Evolutionary conservation across 2,329 filamentous ascomycete genomes (phyloP).

Genomic region (Colletotrichum sp.): DNA sequence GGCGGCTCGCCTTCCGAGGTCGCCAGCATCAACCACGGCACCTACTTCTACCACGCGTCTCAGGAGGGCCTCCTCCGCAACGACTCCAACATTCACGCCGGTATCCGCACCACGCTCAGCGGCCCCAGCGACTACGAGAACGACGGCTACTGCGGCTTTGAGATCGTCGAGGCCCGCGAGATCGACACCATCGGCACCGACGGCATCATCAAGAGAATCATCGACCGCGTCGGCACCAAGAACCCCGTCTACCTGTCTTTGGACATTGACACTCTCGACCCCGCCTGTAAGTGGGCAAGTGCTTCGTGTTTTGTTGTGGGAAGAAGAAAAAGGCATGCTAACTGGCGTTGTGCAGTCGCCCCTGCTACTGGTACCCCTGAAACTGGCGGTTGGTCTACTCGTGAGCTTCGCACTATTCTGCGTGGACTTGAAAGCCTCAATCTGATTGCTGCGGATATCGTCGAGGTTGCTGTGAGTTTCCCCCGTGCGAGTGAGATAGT

Average conservation of each 20-base stretch:
- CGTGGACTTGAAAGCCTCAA: slow-evolving; percentile 73
- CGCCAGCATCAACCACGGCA: slow-evolving; percentile 84
- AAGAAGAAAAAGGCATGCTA: not conserved
- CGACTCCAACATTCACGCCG: slow-evolving; percentile 86
- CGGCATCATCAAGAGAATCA: slow-evolving; percentile 81
- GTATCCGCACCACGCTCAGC: slow-evolving; percentile 82
- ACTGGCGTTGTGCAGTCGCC: slow-evolving; percentile 51
- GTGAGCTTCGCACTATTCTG: slow-evolving; percentile 75
- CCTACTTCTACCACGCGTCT: slow-evolving; percentile 85
- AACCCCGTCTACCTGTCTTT: slow-evolving; percentile 82
- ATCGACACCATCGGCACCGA: slow-evolving; percentile 59
- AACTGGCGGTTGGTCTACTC: slow-evolving; percentile 77
- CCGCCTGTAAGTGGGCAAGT: slow-evolving; percentile 57
- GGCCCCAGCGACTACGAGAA: slow-evolving; percentile 84
- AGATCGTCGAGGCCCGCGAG: slow-evolving; percentile 76
- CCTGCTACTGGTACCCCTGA: slow-evolving; percentile 78
- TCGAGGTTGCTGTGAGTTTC: slow-evolving; percentile 66
- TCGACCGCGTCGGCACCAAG: slow-evolving; percentile 73
- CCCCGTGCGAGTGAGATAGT: not conserved
- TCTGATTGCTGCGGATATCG: slow-evolving; percentile 72
- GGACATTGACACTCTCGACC: slow-evolving; percentile 89
- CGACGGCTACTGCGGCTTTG: slow-evolving; percentile 83
- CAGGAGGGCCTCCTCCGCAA: slow-evolving; percentile 80
- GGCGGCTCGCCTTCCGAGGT: slow-evolving; percentile 79
- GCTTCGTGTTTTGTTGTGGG: not conserved